Percentiles rank a stretch among this genome's conserved stretches.
phyloP scores from a whole-genome alignment of 306 rosid species.

The Glycine soja region DNA sequence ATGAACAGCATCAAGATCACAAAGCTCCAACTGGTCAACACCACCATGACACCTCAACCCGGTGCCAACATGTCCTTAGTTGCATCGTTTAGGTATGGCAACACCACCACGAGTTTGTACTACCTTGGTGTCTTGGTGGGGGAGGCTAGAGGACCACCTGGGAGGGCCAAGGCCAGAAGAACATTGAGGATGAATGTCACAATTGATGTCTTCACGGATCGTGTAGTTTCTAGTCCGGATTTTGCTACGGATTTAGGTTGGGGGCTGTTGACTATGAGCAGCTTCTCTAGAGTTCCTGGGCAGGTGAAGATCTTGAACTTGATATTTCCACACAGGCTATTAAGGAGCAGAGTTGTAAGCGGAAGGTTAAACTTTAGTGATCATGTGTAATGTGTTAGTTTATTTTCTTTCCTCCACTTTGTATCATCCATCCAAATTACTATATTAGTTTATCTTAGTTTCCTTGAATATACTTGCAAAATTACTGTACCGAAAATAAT shows the following conservation, averaged over 20 bases:
- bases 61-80: too few species aligned
- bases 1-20: conserved; percentile 60
- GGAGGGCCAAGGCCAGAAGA: conserved; percentile 56
- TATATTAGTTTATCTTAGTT: background rate
- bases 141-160: conserved; percentile 65
- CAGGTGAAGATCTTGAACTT: conserved; percentile 57
- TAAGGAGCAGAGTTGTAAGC: conserved; percentile 59
- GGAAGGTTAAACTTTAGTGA: conserved; percentile 55
- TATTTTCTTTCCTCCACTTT: background rate
- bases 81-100: too few species aligned
- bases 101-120: too few species aligned
- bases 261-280: conserved; percentile 53
- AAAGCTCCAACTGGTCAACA: conserved; percentile 48
- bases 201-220: conserved; percentile 52
- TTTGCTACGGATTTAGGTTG: conserved; percentile 45
- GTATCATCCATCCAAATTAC: too few species aligned
- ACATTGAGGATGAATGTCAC: conserved; percentile 65
- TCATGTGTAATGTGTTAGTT: background rate
- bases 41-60: too few species aligned
- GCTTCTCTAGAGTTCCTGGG: conserved; percentile 71
- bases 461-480: background rate
- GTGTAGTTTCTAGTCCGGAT: conserved; percentile 44
- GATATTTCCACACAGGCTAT: conserved; percentile 53
- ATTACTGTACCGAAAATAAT: conserved; percentile 4
- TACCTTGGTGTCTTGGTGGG: conserved; percentile 58